Evolutionary conservation across 495 filamentous ascomycete genomes (phyloP).

Genomic region (Podospora anserina): DNA sequence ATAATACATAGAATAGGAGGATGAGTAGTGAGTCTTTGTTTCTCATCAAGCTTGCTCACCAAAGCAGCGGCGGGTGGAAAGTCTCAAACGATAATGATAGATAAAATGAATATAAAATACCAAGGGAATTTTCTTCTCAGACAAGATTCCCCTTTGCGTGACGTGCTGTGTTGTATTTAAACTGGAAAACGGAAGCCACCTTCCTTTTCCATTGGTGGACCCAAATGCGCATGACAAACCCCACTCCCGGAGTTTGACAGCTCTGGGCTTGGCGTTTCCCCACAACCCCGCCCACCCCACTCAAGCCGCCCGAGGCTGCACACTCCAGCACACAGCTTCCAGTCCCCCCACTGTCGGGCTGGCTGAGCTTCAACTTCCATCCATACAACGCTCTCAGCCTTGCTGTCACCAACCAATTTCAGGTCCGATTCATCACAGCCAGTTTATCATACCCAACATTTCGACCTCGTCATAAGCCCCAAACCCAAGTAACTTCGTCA

Average conservation of each 20-base stretch:
- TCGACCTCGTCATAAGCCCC: background rate
- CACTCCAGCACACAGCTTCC: background rate
- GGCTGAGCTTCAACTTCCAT: background rate
- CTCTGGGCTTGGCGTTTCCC: background rate
- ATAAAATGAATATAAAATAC: background rate
- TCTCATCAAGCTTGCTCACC: too few relatives aligned
- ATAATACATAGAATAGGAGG: background rate
- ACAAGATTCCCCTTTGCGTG: background rate
- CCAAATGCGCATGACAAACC: too few relatives aligned
- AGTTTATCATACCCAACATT: background rate
- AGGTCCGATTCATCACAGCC: background rate
- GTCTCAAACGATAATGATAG: background rate
- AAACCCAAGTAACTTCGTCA: background rate
- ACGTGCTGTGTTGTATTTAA: too few relatives aligned
- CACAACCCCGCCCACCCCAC: background rate
- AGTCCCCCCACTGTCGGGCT: background rate
- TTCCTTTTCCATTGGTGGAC: too few relatives aligned
- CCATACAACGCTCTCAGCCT: background rate
- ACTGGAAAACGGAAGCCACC: too few relatives aligned
- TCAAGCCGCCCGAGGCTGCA: background rate
- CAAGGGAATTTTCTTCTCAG: background rate
- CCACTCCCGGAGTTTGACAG: background rate
- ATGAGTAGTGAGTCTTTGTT: background rate
- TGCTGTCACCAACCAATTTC: background rate
- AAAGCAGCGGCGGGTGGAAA: too few relatives aligned